A percentile compares a stretch with the other conserved stretches of the same genome.
Conservation (phyloP, 2,329 filamentous ascomycete species). For the Colletotrichum spinosum region DNA sequence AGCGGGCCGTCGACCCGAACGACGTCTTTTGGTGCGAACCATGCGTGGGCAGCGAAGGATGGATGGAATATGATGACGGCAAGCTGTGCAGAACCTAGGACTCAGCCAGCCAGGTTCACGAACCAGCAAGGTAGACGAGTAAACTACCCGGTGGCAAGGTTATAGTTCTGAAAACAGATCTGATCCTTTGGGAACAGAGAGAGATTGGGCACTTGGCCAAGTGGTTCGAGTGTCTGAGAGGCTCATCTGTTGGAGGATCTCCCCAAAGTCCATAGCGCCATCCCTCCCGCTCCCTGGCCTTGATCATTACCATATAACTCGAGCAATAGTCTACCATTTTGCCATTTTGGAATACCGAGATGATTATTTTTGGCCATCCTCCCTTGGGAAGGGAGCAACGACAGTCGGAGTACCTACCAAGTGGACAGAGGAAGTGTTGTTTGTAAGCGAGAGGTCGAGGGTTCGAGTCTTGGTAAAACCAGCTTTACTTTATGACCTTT, state of each 20-base stretch:
- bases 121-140: neutral
- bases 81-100: conserved; percentile 11
- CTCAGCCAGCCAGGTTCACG: neutral
- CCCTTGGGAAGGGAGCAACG: neutral
- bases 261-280: conserved; percentile 1
- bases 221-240: neutral
- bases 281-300: neutral
- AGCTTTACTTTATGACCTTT: neutral
- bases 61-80: conserved; percentile 16
- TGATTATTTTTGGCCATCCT: neutral
- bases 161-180: neutral
- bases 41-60: conserved; percentile 31
- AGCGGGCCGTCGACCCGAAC: conserved; percentile 26
- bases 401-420: neutral
- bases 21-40: conserved; percentile 34
- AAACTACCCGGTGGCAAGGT: neutral
- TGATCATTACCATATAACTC: neutral
- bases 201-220: neutral
- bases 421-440: neutral
- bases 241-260: neutral
- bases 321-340: neutral
- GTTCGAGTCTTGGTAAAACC: neutral
- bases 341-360: neutral
- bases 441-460: conserved; percentile 1
- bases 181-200: neutral